Base-by-base conservation (phyloP, 805 yeast genomes). In the Candida stauntonica region DNA sequence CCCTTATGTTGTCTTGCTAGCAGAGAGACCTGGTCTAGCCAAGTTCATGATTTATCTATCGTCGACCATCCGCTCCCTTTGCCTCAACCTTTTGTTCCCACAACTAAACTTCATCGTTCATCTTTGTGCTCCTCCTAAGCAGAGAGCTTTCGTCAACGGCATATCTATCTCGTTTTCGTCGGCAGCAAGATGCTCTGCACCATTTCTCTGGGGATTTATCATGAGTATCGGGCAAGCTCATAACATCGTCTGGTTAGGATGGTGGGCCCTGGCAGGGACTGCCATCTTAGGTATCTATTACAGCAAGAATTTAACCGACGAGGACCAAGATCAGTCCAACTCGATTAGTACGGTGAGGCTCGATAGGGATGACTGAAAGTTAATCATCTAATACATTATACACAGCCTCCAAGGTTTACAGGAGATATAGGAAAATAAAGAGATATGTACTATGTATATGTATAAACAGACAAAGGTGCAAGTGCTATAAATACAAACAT, bases 121-220 rank as follows among this genome's bases (percentile, higher is more conserved):
- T 29, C 16, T 27, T 1, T 36, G 39, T 33, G 38, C 46, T 5
- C 41, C 46, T 16, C 39, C 41, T 2, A 29, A 23, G 15, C 34
- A 39, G 11, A 26, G 46, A 6, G 46, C 46, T 1, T 35, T 43
- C n/a, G 43, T 43, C 31, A 43, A 43, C 18, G 46, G 44, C 3
- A 27, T 39, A 4, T 15, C 44, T 6, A 39, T 43, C 28, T 36
- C 40, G 7, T 17, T 28, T 21, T 19, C 32, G 2, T 34, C 45
- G 5, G 24, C 36, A 16, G 46, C 44, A 11, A 32, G 41, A 27
- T 39, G 44, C 20, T 20, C 14, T 11, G 35, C 36, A 5, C 45
- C 45, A 1, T 33, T 41, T 20, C 12, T 41, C 2, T 41, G 37
- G 37, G 46, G 29, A 8, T 32, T 31, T 20, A 16, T 37, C 2